Base-by-base conservation (phyloP, 768 basidiomycete species). In the Mycena vulgaris region DNA sequence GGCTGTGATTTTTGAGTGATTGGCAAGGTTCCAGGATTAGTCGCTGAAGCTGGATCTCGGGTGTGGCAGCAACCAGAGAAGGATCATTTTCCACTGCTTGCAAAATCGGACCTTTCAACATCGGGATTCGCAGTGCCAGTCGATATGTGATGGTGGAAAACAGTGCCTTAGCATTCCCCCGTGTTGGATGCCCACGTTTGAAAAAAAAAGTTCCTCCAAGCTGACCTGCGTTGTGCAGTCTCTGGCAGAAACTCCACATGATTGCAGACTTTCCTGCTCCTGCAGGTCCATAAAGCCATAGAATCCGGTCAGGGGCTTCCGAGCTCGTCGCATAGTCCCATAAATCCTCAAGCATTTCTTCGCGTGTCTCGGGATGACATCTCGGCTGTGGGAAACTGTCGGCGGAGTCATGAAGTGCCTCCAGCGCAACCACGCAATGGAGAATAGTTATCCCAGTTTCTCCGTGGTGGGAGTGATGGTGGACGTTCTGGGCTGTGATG, bases 381-480 rank as follows among this genome's bases (percentile, higher is more conserved):
- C n/a, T n/a, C n/a, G n/a, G n/a, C n/a, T n/a, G n/a, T n/a, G n/a
- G n/a, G n/a, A n/a, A n/a, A n/a, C n/a, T n/a, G n/a, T n/a, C n/a
- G n/a, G n/a, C n/a, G n/a, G n/a, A n/a, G n/a, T n/a, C n/a, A n/a
- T n/a, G n/a, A n/a, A n/a, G n/a, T n/a, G n/a, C n/a, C n/a, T n/a
- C n/a, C n/a, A n/a, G n/a, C n/a, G n/a, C n/a, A n/a, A n/a, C n/a
- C n/a, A n/a, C n/a, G 5, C 48, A 47, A 28, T 62, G 33, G 5
- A 62, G 60, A 49, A 49, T 49, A 37, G 35, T 33, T 21, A 62
- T 49, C 37, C 60, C 60, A 9, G n/a, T 21, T 47, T 59, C 57
- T 0, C 40, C 40, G n/a, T 30, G 40, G 17, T 11, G 53, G n/a
- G 40, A 35, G 13, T 59, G 9, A 11, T 58, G 25, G 17, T 23